Base-by-base conservation (phyloP, 345 rosid species). In the Acer campestre region DNA sequence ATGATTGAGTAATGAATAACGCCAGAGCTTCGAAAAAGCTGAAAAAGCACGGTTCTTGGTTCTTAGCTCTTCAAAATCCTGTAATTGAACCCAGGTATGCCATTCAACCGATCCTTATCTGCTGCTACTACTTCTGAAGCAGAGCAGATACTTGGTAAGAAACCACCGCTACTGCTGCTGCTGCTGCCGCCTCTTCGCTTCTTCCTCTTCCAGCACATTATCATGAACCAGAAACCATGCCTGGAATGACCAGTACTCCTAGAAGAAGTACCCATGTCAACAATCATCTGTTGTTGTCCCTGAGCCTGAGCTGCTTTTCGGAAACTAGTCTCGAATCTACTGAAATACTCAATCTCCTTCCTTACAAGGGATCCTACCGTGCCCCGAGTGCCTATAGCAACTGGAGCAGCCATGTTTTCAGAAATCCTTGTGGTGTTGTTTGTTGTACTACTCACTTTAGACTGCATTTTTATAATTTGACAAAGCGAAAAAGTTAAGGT, bases 311-410 rank as follows among this genome's bases (percentile, higher is more conserved):
- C 23, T 63, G 79, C 29, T 63, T 81, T 83, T 75, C 76, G 58
- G 27, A 81, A 77, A 79, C 86, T 79, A 17, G 74, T 77, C 71
- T 84, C 88, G 29, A 82, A 75, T 80, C 67, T 87, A 20, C 81
- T 84, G 85, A 92, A 92, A 74, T 87, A 87, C 61, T 94, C 96
- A 23, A 94, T 91, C 71, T 94, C 97, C 83, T 84, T 89, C 80
- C 87, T 90, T 3, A 92, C 84, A 49, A 92, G 92, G 10, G 96
- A 89, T 80, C 96, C 98, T 4, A 94, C 86, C 0, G 94, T 94
- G 56, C 98, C 98, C 80, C 88, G 80, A 9, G 96, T 91, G 67
- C 98, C 98, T 44, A 92, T 84, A 9, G 94, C 90, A 25, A 91
- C 85, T 18, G 85, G 98, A 83, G 91, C 72, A 53, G 78, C 75